Evolutionary conservation across 805 yeast species (phyloP).

Genomic region (Metschnikowia dekortorum): DNA sequence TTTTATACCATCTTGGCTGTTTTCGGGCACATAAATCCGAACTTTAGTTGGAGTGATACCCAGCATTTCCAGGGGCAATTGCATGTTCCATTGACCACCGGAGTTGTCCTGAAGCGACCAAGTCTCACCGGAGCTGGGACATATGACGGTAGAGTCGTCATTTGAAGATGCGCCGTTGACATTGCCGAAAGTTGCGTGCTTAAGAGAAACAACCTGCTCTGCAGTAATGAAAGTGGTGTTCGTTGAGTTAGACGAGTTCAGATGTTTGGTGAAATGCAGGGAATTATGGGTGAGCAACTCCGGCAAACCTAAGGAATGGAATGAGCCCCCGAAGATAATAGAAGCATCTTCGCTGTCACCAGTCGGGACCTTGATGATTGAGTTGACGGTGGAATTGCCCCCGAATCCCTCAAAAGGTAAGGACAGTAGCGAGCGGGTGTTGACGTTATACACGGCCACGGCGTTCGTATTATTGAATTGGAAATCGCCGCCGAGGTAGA

Average conservation of each 20-base stretch:
- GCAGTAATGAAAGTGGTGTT: constrained; percentile 41
- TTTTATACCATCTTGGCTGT: constrained; percentile 47
- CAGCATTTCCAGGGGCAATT: constrained; percentile 46
- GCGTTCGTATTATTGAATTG: constrained; percentile 50
- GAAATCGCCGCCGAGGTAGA: constrained; percentile 82
- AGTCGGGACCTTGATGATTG: constrained; percentile 49
- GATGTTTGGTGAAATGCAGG: constrained; percentile 8
- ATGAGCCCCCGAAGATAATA: constrained; percentile 77
- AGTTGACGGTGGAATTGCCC: constrained; percentile 49
- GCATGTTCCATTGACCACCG: constrained; percentile 64
- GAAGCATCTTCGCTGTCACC: constrained; percentile 31
- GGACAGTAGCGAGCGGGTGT: constrained; percentile 35
- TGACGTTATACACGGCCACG: constrained; percentile 58
- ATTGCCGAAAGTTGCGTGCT: constrained; percentile 50
- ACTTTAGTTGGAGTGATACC: constrained; percentile 61
- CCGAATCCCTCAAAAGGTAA: constrained; percentile 80
- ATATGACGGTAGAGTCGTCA: constrained; percentile 39
- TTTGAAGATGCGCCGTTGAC: constrained; percentile 34
- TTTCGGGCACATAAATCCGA: constrained; percentile 60
- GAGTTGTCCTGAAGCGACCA: constrained; percentile 52
- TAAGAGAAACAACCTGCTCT: constrained; percentile 58
- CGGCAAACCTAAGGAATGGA: constrained; percentile 55
- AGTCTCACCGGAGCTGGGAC: constrained; percentile 48
- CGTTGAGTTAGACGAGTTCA: constrained; percentile 36
- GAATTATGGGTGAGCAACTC: constrained; percentile 36